Base-by-base conservation (phyloP, 1,284 basidiomycete species). In the Pseudozyma pruni region DNA sequence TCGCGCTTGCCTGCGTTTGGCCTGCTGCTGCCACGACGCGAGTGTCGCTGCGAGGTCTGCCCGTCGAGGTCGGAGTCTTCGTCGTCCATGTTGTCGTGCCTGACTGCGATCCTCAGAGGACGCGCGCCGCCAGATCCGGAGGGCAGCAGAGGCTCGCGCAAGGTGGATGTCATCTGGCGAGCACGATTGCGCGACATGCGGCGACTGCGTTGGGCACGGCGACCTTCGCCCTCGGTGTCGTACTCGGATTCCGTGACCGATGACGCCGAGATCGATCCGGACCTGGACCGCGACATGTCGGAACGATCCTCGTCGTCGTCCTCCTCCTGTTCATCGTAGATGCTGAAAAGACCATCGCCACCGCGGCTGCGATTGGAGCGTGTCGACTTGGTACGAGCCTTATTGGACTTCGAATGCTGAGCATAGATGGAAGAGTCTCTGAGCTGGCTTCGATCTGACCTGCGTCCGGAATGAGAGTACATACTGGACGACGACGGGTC, bases 221-320 rank as follows among this genome's bases (percentile, higher is more conserved):
- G 55, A 20, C 62, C 51, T 14, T 64, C 55, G 17, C 59, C 55
- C 41, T 63, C 69, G 29, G 58, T 67, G 27, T 63, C 69, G 23
- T 67, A 68, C 0, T 59, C 63, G 3, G 63, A 67, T 9, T 72
- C 69, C 19, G 69, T 68, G 48, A 72, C 63, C 7, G 69, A 72
- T 13, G 69, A 72, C 11, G 69, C 69, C 3, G 69, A 72, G 23
- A 72, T 25, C 4, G 63, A 63, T 5, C 50, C 47, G 14, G 63
- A 62, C 16, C 69, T 42, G 34, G 69, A 63, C n/a, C 60, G 50
- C 4, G 69, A 72, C 31, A 61, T 39, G 48, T 59, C 55, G 55
- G 63, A 63, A n/a, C 43, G 56, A 16, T 67, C 43, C n/a, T 55
- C 45, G 13, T 35, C 50, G 14, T 58, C 40, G 1, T 70, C 46